Evolutionary conservation across 768 basidiomycete species (phyloP), one percentile per base, ranked within the genome.

Genomic region (Mycena crocata): DNA sequence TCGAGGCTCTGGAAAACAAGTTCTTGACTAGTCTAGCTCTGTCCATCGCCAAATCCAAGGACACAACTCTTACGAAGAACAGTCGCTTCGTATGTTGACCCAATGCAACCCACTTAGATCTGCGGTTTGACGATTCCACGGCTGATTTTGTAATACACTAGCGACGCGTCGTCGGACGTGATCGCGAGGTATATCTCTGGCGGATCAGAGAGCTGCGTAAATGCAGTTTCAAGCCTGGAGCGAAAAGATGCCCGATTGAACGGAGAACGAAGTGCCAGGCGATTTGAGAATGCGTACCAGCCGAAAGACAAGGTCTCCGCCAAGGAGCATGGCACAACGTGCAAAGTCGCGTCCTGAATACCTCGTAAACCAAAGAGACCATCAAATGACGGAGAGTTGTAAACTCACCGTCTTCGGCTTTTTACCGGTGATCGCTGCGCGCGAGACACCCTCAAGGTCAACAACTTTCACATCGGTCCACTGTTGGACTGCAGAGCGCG

Each of bases 121-220:
- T 85, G 81, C 28, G 91, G 93, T 71, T 94, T 94, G 66, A 89
- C 87, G 34, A 94, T 91, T 60, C 92, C 93, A 54, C 85, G 83
- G 73, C 89, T 90, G 64, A 94, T 83, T 72, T 92, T 93, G 78
- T 94, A 94, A 76, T 94, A 94, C 56, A 94, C 93, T 49, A 91
- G 90, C 12, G 93, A 93, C 14, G 93, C 89, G 71, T 94, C 93
- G 55, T 91, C 88, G 0, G 90, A 86, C 46, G 88, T 89, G 61
- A 94, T 90, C 15, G 90, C 93, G 32, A 94, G 76, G 71, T 87
- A 90, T 50, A 94, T 77, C 57, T 86, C 82, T 40, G 81, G 75
- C 15, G 84, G 83, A 48, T 79, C 77, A 9, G 77, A 77, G 15
- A 93, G 79, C 15, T 79, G 80, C 9, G 76, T 71, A 75, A 93